Evolutionary conservation across 2,329 filamentous ascomycete genomes (phyloP), one percentile per base, ranked within the genome.

Genomic region (Ceratocystis papillata): DNA sequence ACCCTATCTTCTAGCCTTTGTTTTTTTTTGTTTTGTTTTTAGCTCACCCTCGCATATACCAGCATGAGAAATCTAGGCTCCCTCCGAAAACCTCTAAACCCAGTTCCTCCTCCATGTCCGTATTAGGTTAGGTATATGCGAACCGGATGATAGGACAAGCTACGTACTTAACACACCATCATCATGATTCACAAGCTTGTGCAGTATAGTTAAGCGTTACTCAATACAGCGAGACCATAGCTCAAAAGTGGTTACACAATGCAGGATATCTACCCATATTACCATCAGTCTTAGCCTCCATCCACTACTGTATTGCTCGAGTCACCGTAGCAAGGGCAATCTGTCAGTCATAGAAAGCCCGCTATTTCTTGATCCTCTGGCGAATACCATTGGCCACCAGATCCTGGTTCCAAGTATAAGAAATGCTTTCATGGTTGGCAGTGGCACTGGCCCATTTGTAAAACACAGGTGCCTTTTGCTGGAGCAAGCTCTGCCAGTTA

Each of bases 381-480:
- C 50, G 50, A 20, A 63, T 22, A 5, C 15, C 28, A 5, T 20
- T 46, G n/a, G 65, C 41, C 5, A 15, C 22, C 33, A 61, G 30
- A 7, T 59, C 62, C 46, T 67, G 33, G 50, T 63, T 44, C 46
- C 50, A 69, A 3, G 62, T 53, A 1, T 10, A 45, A 15, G 37
- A 83, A 17, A 93, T 87, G 70, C 85, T 90, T 17, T 85, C 82
- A 66, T 89, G 81, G 67, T 78, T 77, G 4, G 80, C 74, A 1
- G 87, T 81, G 1, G 79, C 81, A 67, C 83, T 76, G 0, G 82
- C 83, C 88, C 88, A 92, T 69, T 81, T 83, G 72, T 79, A 80
- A 73, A 89, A 90, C 66, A 81, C 82, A 1, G 88, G 88, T n/a
- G 86, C 76, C 66, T 78, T 78, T 67, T 80, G 74, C 67, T 77